These are phyloP conservation scores for Euphorbia corollata DNA, from an alignment of 441 rosid genomes.

Conservation along the genomic window DNA sequence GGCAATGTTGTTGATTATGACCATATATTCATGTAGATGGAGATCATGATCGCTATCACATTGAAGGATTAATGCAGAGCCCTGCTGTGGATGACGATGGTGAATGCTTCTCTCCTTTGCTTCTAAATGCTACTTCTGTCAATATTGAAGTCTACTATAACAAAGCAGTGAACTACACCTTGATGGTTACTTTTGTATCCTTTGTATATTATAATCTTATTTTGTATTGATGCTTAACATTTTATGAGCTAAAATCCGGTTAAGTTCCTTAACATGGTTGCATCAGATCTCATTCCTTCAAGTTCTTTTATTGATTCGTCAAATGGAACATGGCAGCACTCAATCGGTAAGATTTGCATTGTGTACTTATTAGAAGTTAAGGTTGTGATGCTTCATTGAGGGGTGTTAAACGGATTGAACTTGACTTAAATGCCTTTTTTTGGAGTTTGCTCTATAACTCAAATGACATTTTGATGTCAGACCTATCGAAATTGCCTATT, in stretches of 20 bases:
- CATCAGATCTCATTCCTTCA: slow-evolving; percentile 84
- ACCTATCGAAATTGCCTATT: too few relatives aligned
- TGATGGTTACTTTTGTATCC: slow-evolving; percentile 99
- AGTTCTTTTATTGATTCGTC: slow-evolving; percentile 86
- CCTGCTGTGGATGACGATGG: slow-evolving; percentile 88
- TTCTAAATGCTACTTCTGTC: slow-evolving; percentile 85
- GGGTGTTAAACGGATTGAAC: not conserved
- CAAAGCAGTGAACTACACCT: slow-evolving; percentile 96
- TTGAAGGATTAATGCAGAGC: slow-evolving; percentile 92
- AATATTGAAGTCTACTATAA: slow-evolving; percentile 90
- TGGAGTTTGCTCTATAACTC: too few relatives aligned
- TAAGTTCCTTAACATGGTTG: slow-evolving; percentile 51
- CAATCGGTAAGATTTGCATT: slow-evolving; percentile 63
- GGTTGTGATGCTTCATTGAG: slow-evolving; percentile 12
- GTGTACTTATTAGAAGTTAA: slow-evolving; percentile 12
- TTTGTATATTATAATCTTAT: slow-evolving; percentile 20
- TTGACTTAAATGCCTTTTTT: too few relatives aligned
- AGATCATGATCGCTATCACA: slow-evolving; percentile 61
- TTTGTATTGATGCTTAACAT: slow-evolving; percentile 13
- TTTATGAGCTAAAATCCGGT: slow-evolving; percentile 14
- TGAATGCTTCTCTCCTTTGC: slow-evolving; percentile 82
- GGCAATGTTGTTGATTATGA: not conserved
- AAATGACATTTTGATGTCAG: too few relatives aligned
- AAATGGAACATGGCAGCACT: slow-evolving; percentile 97
- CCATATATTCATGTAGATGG: slow-evolving; percentile 43